A percentile compares a stretch with the other conserved stretches of the same genome.
Conservation (phyloP, 2,329 filamentous ascomycete genomes). For the Neofusicoccum sp. region DNA sequence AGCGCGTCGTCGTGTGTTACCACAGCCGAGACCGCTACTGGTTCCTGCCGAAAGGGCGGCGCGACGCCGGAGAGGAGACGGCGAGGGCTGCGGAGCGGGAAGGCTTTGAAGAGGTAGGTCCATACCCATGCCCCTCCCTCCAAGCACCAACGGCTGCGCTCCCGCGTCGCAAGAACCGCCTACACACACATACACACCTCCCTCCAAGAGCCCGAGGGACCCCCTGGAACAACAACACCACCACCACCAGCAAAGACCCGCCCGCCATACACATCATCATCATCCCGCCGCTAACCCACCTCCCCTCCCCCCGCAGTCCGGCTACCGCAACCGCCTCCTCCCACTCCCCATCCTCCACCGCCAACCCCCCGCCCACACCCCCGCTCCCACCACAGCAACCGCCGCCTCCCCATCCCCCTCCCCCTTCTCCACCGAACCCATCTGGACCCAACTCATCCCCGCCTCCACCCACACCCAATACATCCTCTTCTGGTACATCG, state of each 20-base stretch:
- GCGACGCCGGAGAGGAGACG: slow-evolving; percentile 51
- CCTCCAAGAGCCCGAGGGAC: too few species aligned
- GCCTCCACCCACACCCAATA: slow-evolving; percentile 42
- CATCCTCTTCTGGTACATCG: slow-evolving; percentile 51
- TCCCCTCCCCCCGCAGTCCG: slow-evolving; percentile 35
- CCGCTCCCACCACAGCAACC: slow-evolving; percentile 38
- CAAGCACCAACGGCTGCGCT: too few species aligned
- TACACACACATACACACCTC: too few species aligned
- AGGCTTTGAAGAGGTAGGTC: slow-evolving; percentile 51
- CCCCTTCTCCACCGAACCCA: slow-evolving; percentile 44
- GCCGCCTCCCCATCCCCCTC: slow-evolving; percentile 39
- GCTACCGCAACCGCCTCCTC: slow-evolving; percentile 53
- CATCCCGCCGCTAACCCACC: background rate
- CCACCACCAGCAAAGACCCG: background rate
- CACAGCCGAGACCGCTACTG: slow-evolving; percentile 45
- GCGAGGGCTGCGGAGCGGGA: slow-evolving; percentile 49
- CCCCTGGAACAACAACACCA: background rate
- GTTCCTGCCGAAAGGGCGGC: slow-evolving; percentile 54
- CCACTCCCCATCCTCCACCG: slow-evolving; percentile 48
- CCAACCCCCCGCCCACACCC: slow-evolving; percentile 47
- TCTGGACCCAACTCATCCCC: slow-evolving; percentile 51
- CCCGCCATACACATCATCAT: too few species aligned
- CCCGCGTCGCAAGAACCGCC: too few species aligned
- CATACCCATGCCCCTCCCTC: background rate
- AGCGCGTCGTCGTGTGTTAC: slow-evolving; percentile 52